Conservation (phyloP, 257 asterid species). For the Penstemon newberryi region DNA sequence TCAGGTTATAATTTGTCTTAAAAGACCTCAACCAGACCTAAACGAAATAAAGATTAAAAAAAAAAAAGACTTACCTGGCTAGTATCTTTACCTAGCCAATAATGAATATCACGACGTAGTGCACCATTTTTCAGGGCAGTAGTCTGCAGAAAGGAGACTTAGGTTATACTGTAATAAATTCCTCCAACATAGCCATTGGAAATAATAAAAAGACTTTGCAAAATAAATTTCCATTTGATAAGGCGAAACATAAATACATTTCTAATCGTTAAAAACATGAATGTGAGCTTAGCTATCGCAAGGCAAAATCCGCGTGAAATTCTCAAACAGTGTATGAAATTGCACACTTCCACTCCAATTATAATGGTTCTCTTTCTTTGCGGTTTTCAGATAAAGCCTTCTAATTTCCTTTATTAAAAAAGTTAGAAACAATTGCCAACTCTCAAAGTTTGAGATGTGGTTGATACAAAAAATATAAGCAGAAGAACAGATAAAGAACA, state of each 20-base stretch:
- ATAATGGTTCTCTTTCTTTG: neutral
- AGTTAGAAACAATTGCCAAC: neutral
- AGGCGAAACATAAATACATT: neutral
- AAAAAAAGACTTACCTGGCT: slow-evolving; percentile 64
- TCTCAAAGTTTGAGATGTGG: neutral
- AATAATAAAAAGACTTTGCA: neutral
- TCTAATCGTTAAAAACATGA: neutral
- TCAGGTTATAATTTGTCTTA: slow-evolving; percentile 15
- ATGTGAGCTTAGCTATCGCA: neutral
- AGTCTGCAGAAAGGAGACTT: slow-evolving; percentile 61
- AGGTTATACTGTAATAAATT: slow-evolving; percentile 28
- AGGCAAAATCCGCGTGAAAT: neutral
- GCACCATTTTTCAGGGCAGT: slow-evolving; percentile 78
- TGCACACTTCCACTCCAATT: too few species aligned
- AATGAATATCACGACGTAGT: slow-evolving; percentile 89
- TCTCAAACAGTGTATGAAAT: too few species aligned
- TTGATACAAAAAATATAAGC: neutral
- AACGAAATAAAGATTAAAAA: neutral
- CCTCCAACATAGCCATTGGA: slow-evolving; percentile 16
- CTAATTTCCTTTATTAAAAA: neutral
- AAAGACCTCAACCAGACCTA: neutral
- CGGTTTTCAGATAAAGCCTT: neutral
- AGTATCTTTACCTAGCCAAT: slow-evolving; percentile 94
- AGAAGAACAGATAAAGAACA: neutral
- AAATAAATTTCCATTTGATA: slow-evolving; percentile 12